Evolutionary conservation across 352 stramenopile species (phyloP).

Genomic region (Phytophthora parvispora): DNA sequence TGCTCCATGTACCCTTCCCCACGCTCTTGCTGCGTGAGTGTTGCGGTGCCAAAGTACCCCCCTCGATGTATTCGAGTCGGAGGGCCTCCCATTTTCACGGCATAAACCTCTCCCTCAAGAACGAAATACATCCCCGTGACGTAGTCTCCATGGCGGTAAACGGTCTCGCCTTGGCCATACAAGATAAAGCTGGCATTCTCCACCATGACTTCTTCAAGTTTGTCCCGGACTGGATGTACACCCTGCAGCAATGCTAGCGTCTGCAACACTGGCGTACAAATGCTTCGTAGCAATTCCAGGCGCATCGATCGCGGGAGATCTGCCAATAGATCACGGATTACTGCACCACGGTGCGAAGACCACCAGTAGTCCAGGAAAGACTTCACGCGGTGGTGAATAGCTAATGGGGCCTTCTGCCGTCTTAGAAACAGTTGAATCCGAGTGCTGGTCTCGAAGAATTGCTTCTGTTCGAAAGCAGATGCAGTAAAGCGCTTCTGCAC

Average conservation of each 20-base stretch:
- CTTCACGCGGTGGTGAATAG: slow-evolving; percentile 55
- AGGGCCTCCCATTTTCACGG: slow-evolving; percentile 30
- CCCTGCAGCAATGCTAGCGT: slow-evolving; percentile 41
- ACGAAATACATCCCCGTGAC: slow-evolving; percentile 54
- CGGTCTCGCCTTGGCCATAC: slow-evolving; percentile 59
- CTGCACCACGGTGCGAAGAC: slow-evolving; percentile 57
- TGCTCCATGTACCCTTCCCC: slow-evolving; percentile 53
- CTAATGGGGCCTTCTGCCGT: slow-evolving; percentile 48
- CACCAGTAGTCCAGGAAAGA: slow-evolving; percentile 73
- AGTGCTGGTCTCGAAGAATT: slow-evolving; percentile 54
- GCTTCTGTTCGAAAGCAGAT: slow-evolving; percentile 56
- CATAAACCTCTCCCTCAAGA: slow-evolving; percentile 54
- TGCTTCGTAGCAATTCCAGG: slow-evolving; percentile 46
- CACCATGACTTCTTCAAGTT: slow-evolving; percentile 45
- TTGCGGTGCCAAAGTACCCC: slow-evolving; percentile 52
- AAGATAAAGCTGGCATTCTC: slow-evolving; percentile 54
- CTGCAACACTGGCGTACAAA: slow-evolving; percentile 51
- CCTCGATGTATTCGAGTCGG: slow-evolving; percentile 31
- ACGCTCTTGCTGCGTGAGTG: slow-evolving; percentile 41
- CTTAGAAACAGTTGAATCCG: slow-evolving; percentile 59
- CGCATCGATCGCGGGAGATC: slow-evolving; percentile 53
- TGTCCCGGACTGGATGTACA: slow-evolving; percentile 33
- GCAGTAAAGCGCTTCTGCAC: slow-evolving; percentile 61
- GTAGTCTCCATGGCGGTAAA: slow-evolving; percentile 60
- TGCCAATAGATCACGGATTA: slow-evolving; percentile 45